Base-by-base conservation (phyloP, 2,329 filamentous ascomycete genomes). In the Pseudogymnoascus sp. region DNA sequence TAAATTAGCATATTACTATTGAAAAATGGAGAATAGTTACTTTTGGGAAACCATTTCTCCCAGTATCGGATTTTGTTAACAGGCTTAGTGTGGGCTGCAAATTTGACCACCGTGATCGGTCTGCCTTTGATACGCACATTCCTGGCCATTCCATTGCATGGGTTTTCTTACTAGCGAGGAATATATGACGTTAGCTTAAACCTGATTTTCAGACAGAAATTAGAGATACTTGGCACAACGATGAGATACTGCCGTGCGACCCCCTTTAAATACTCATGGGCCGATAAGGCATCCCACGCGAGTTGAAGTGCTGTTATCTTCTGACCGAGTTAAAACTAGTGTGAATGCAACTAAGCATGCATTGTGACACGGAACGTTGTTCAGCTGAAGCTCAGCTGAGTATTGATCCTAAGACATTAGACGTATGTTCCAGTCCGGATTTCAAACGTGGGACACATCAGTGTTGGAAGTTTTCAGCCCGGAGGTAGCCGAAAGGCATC, bases 371-470 rank as follows among this genome's bases (percentile, higher is more conserved):
- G 9, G 48, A 55, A 55, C 13, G 29, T 33, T 55, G 29, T 18
- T 55, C 29, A 33, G 48, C 48, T 21, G 29, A 55, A 33, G 48
- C 48, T 55, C 48, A 55, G 48, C 48, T 55, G 48, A 55, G 48
- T 55, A 33, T 21, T 15, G 5, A 55, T 55, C 15, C 29, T 55
- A 55, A 55, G 48, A 55, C 48, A 55, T 15, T 33, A 9, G 2
- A 5, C 9, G n/a, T 13, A 33, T 12, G 48, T 55, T 55, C 48
- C 48, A 55, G 48, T 55, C 48, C 48, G 2, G 29, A 55, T 55
- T 29, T 55, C 48, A 55, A 29, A 55, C 48, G 48, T 55, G 48
- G 48, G 48, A 15, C 48, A 55, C 21, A 21, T 7, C 29, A 55
- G 9, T 15, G 10, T 55, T 55, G 9, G n/a, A 33, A 33, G 33